Base-by-base conservation (phyloP, 2,329 filamentous ascomycete species). In the Calonectria pseudoturangicola region DNA sequence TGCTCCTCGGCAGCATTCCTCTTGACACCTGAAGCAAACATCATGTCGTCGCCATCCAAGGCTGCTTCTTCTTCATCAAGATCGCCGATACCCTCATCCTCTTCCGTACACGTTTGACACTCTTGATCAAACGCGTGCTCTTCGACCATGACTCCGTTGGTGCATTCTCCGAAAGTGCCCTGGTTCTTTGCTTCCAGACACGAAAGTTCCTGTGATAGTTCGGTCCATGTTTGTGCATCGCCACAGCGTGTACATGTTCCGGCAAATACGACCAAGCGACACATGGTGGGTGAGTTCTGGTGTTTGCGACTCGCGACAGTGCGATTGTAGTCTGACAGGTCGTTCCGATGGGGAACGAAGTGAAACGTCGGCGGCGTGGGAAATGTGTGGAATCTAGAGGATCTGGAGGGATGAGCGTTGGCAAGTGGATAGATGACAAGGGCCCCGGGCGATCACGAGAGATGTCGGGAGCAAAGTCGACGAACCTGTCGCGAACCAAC, bases 111-210 rank as follows among this genome's bases (percentile, higher is more conserved):
- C 16, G 79, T 74, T 58, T 86, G 83, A 78, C 87, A 89, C 75
- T 88, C 87, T 72, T 88, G 87, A 75, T 88, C 86, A 71, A 87
- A 88, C 3, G 74, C 73, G 78, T 88, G 87, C 69, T 87, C 80
- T 73, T 88, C 86, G 45, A 82, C 75, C 47, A 82, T 76, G 36
- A 87, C 81, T 39, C 87, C 87, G 28, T 79, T 77, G 47, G 78
- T 75, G 78, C 87, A 89, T 58, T 84, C 79, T 48, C 87, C 87
- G 67, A 89, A 88, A 13, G 75, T 75, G 60, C 85, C 87, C 27
- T 82, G 83, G 80, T 89, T 89, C 76, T 89, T 89, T 45, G 87
- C 86, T 73, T 88, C 83, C 63, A 89, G 84, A 69, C 87, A 89
- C 9, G 85, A 86, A 3, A 89, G 82, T 74, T 86, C 81, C 76